Conservation (phyloP, 2,329 filamentous ascomycete species). For the Teratosphaeria destructans region DNA sequence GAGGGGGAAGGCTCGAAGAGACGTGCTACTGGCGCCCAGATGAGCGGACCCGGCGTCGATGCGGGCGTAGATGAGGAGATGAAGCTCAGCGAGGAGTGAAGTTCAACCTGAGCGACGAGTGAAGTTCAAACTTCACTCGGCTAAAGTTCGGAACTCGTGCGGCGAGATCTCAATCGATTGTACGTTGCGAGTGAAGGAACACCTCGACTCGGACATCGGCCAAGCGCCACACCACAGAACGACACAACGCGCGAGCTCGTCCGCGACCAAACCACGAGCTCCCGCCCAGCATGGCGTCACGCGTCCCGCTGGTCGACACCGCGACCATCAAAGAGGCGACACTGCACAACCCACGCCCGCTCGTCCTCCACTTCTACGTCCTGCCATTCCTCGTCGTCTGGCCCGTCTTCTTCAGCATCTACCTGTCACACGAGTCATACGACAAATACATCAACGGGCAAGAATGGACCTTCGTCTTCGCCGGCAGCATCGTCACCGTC, state of each 20-base stretch:
- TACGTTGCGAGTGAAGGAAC: neutral
- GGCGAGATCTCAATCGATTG: neutral
- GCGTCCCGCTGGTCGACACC: constrained; percentile 79
- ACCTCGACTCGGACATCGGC: neutral
- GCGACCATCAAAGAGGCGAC: constrained; percentile 79
- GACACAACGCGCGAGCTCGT: neutral
- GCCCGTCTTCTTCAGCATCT: constrained; percentile 84
- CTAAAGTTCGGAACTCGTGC: neutral
- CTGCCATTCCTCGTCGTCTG: constrained; percentile 90
- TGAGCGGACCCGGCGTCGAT: no score
- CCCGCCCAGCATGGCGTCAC: constrained; percentile 8
- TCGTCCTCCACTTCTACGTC: constrained; percentile 75
- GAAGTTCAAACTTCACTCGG: neutral
- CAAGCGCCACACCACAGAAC: neutral
- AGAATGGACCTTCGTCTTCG: constrained; percentile 97
- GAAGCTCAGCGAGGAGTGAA: neutral
- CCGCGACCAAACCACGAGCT: neutral
- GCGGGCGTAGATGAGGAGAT: neutral
- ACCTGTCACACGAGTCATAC: constrained; percentile 73
- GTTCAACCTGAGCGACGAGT: neutral
- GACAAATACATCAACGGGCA: constrained; percentile 83
- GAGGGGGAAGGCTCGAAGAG: neutral
- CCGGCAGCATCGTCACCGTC: constrained; percentile 72
- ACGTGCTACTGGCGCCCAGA: neutral
- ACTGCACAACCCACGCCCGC: constrained; percentile 74